These are phyloP conservation scores for Rosellinia necatrix DNA, from an alignment of 2,329 filamentous ascomycete species.

Conservation along the genomic window DNA sequence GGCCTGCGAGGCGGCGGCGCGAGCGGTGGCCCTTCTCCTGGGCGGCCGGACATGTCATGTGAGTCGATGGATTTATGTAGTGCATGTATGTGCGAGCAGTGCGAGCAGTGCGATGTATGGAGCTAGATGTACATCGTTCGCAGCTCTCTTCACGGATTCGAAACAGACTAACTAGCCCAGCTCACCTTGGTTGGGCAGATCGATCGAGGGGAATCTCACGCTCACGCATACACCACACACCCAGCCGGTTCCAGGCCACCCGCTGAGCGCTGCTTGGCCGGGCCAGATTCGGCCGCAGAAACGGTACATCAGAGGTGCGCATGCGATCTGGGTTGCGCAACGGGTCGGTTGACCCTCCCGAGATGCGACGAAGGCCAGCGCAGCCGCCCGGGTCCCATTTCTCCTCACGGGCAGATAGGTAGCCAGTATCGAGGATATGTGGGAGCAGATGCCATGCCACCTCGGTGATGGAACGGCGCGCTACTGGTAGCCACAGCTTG, in stretches of 20 bases:
- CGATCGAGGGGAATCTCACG: conserved; percentile 16
- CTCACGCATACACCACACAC: conserved; percentile 16
- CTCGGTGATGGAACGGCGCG: conserved; percentile 27
- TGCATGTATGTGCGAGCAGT: too few relatives aligned
- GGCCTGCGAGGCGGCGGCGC: too few relatives aligned
- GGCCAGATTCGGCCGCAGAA: conserved; percentile 22
- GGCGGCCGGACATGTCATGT: too few relatives aligned
- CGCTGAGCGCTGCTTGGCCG: not conserved
- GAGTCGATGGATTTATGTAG: too few relatives aligned
- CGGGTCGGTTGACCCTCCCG: conserved; percentile 26
- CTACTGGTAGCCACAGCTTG: conserved; percentile 16
- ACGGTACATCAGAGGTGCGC: conserved; percentile 5
- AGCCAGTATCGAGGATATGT: too few relatives aligned
- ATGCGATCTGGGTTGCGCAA: conserved; percentile 18
- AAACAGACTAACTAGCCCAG: conserved; percentile 8
- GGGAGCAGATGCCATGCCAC: conserved; percentile 22
- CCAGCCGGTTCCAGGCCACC: conserved; percentile 7
- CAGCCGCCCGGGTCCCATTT: not conserved
- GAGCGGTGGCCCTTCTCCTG: too few relatives aligned
- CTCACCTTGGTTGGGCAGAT: conserved; percentile 7
- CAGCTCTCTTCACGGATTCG: not conserved
- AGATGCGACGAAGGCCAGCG: conserved; percentile 22
- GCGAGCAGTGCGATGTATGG: too few relatives aligned
- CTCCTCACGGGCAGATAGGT: conserved; percentile 19
- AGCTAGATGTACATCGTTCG: too few relatives aligned